phyloP scores from a whole-genome alignment of 176 grass and related monocot genomes.

The Dactylis glomerata region DNA sequence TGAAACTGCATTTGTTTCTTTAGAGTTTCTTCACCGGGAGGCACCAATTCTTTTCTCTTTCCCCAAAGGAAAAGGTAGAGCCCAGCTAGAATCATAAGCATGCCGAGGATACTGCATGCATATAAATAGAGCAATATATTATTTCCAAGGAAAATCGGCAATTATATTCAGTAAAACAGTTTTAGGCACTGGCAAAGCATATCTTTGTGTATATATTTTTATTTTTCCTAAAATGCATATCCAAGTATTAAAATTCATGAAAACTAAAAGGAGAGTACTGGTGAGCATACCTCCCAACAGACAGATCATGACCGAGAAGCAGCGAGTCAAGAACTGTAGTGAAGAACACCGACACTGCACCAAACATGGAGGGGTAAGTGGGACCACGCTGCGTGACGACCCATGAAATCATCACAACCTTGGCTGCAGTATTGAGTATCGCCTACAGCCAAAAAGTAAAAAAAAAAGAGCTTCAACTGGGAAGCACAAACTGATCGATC shows the following conservation, averaged over 20 bases:
- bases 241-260: background rate
- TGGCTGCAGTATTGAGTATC: conserved; percentile 39
- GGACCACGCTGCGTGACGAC: conserved; percentile 32
- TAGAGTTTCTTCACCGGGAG: background rate
- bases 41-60: conserved; percentile 28
- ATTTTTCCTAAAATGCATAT: background rate
- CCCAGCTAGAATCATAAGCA: conserved; percentile 39
- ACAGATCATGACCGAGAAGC: conserved; percentile 38
- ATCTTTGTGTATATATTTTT: background rate
- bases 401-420: conserved; percentile 54
- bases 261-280: background rate
- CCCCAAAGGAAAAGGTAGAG: conserved; percentile 41
- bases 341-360: conserved; percentile 39
- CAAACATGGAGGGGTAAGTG: conserved; percentile 43
- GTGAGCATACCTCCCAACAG: conserved; percentile 31
- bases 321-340: conserved; percentile 36
- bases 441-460: background rate
- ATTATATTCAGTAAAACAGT: background rate
- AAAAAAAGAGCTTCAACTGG: background rate
- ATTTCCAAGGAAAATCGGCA: background rate
- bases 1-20: background rate
- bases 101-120: conserved; percentile 35
- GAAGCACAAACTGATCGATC: background rate
- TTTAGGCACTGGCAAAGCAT: background rate
- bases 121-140: background rate